A percentile compares a stretch with the other conserved stretches of the same genome.
These are phyloP conservation scores for Dryas octopetala DNA, from an alignment of 306 rosid species.

Conservation along the genomic window DNA sequence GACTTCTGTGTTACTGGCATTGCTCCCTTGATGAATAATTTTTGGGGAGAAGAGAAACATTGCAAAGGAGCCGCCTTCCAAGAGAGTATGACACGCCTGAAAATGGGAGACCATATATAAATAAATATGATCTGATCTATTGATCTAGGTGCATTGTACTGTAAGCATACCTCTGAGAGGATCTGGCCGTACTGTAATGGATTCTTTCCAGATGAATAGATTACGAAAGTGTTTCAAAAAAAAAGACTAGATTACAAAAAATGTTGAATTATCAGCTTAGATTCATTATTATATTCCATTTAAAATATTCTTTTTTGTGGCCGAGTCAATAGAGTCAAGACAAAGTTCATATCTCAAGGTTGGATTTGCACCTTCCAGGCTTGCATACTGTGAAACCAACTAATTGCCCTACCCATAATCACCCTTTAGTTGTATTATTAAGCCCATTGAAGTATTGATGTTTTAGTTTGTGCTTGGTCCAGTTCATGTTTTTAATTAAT, in stretches of 20 bases:
- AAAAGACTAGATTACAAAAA: too few relatives aligned
- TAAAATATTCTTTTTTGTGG: slow-evolving; percentile 21
- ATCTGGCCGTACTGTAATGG: background rate
- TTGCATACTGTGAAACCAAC: background rate
- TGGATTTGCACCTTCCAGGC: background rate
- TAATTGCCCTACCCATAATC: background rate
- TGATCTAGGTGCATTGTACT: background rate
- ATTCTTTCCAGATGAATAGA: slow-evolving; percentile 9
- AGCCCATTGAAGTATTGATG: background rate
- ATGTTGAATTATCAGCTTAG: background rate
- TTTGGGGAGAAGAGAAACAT: background rate
- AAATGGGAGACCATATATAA: background rate
- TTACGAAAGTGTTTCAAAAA: background rate
- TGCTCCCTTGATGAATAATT: slow-evolving; percentile 1
- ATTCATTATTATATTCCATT: background rate
- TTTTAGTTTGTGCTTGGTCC: too few relatives aligned
- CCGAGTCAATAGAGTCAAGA: slow-evolving; percentile 31
- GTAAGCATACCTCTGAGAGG: background rate
- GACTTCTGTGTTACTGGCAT: background rate
- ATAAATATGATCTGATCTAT: background rate
- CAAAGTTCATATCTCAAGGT: slow-evolving; percentile 27
- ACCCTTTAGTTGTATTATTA: background rate
- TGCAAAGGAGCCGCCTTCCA: slow-evolving; percentile 23
- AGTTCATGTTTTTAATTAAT: too few relatives aligned
- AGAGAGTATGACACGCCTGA: slow-evolving; percentile 1